Evolutionary conservation across 2,329 filamentous ascomycete genomes (phyloP), one percentile per base, ranked within the genome.

Genomic region (Fusarium hostae): DNA sequence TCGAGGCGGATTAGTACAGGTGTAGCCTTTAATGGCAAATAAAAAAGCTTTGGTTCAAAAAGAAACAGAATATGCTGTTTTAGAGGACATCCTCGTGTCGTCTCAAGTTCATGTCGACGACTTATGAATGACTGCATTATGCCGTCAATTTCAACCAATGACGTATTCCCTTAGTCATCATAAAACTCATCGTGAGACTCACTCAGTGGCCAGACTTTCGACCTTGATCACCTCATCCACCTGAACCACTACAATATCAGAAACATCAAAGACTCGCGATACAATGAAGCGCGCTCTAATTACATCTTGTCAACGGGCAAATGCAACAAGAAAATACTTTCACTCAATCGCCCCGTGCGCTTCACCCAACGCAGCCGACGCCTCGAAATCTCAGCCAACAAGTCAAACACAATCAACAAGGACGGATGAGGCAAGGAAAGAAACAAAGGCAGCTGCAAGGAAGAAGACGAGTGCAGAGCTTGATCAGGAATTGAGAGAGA

Each of bases 401-500:
- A 35, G 8, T 18, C 32, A 32, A 4, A 4, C 9, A 15, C 61
- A 24, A 24, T 2, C 52, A 15, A 7, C 18, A 35, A 16, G 8
- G 5, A 34, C 20, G 3, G 6, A 32, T 2, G 26, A 39, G 7
- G 4, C 64, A 30, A 15, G 9, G 5, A 63, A 20, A 62, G 43
- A 63, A n/a, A n/a, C n/a, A n/a, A n/a, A n/a, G n/a, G n/a, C n/a
- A n/a, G n/a, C n/a, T n/a, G n/a, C n/a, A n/a, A n/a, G n/a, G n/a
- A n/a, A 66, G 9, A 92, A 91, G 78, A 90, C 89, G 0, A 83
- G 88, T 62, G 84, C 87, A 0, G 85, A 94, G 74, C 79, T 88
- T 3, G 92, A 95, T 75, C 87, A 89, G 67, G 92, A 94, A 72
- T 79, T 95, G 28, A 85, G 85, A 43, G 78, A 85, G 65, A 92